These are phyloP conservation scores for Paecilomyces fulvus DNA, from an alignment of 2,329 filamentous ascomycete species.

Conservation along the genomic window DNA sequence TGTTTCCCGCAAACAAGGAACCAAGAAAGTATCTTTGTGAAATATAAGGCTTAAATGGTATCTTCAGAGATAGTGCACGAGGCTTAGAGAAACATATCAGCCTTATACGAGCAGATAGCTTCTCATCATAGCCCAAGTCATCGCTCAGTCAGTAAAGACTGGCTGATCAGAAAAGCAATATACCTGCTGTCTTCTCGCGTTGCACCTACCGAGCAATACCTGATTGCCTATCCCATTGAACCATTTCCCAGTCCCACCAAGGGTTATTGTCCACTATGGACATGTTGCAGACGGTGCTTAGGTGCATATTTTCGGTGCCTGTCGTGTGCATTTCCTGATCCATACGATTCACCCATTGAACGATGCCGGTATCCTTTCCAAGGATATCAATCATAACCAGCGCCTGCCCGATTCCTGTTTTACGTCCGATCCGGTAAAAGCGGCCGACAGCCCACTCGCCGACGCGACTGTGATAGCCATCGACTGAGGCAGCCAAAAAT, in stretches of 20 bases:
- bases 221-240: background rate
- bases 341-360: slow-evolving; percentile 12
- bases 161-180: background rate
- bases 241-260: background rate
- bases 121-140: background rate
- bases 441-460: slow-evolving; percentile 25
- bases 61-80: background rate
- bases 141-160: background rate
- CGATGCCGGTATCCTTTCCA: slow-evolving; percentile 16
- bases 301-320: background rate
- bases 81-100: background rate
- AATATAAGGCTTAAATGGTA: too few species aligned
- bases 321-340: background rate
- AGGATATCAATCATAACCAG: slow-evolving; percentile 27
- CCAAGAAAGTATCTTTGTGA: too few species aligned
- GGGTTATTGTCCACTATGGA: background rate
- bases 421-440: slow-evolving; percentile 24
- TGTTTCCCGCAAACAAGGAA: too few species aligned
- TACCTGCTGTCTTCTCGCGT: background rate
- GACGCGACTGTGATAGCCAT: slow-evolving; percentile 16
- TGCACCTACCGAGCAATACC: background rate
- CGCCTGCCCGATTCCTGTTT: slow-evolving; percentile 31
- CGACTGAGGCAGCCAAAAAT: slow-evolving; percentile 25
- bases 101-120: background rate
- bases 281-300: background rate